Conservation (phyloP, 75 land plant genomes). For the Cupressus sempervirens region DNA sequence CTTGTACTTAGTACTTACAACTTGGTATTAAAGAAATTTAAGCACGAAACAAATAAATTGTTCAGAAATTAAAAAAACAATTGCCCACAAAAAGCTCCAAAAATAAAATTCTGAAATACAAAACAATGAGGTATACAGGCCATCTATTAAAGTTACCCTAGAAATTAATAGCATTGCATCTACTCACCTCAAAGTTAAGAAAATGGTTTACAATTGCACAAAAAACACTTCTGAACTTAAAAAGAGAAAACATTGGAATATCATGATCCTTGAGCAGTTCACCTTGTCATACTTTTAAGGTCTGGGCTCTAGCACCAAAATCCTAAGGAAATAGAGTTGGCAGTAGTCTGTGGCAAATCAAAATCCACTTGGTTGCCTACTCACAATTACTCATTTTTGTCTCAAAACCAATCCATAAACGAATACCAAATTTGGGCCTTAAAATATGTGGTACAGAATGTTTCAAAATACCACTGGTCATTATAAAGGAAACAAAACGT, state of each 20-base stretch:
- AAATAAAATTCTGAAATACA: not conserved
- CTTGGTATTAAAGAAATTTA: not conserved
- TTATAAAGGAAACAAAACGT: not conserved
- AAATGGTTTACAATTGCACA: not conserved
- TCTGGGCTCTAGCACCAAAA: not conserved
- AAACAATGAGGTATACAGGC: not conserved
- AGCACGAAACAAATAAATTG: not conserved
- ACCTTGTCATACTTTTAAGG: not conserved
- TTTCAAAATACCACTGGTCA: not conserved
- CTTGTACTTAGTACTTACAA: not conserved
- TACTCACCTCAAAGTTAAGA: not conserved
- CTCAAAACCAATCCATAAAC: not conserved
- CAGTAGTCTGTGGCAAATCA: not conserved
- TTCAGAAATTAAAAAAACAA: not conserved
- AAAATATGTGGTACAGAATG: not conserved
- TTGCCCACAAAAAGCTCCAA: not conserved
- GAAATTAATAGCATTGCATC: too few species aligned
- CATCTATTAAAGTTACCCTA: not conserved
- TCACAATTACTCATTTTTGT: not conserved
- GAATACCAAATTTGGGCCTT: not conserved
- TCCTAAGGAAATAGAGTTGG: not conserved
- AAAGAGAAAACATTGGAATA: not conserved
- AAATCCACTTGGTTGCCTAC: slow-evolving; percentile 1
- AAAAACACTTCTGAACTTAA: not conserved
- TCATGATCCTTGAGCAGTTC: not conserved